Percentiles rank a stretch among this genome's conserved stretches.
Evolutionary conservation across 2,329 filamentous ascomycete genomes (phyloP).

Genomic region (Pezicula carpinea): DNA sequence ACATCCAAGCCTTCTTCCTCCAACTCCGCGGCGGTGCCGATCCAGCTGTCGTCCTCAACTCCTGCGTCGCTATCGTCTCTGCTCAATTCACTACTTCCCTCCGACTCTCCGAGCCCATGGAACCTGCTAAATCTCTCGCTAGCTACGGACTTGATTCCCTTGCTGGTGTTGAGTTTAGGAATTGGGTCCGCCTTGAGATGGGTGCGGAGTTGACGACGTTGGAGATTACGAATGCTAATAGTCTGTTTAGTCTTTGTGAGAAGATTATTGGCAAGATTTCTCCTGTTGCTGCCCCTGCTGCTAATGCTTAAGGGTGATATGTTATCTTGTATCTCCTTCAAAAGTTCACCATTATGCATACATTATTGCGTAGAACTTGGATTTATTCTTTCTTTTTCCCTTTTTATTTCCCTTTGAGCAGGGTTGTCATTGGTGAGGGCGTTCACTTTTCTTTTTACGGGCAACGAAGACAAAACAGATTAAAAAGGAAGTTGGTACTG

Average conservation of each 20-base stretch:
- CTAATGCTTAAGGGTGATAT: too few relatives aligned
- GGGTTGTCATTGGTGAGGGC: too few relatives aligned
- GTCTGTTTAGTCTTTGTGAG: slow-evolving; percentile 22
- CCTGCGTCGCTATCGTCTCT: slow-evolving; percentile 18
- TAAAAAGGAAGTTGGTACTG: too few relatives aligned
- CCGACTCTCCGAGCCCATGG: slow-evolving; percentile 20
- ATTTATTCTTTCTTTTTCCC: too few relatives aligned
- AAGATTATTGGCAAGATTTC: slow-evolving; percentile 17
- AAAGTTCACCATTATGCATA: too few relatives aligned
- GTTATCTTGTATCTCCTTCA: too few relatives aligned
- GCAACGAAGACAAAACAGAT: too few relatives aligned
- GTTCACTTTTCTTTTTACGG: too few relatives aligned
- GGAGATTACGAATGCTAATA: slow-evolving; percentile 26
- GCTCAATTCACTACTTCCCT: slow-evolving; percentile 22
- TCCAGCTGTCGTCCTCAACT: slow-evolving; percentile 10
- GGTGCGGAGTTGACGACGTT: slow-evolving; percentile 26
- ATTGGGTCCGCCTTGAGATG: slow-evolving; percentile 40
- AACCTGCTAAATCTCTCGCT: slow-evolving; percentile 19
- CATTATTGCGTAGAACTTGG: too few relatives aligned
- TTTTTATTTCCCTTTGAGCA: too few relatives aligned
- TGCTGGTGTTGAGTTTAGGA: slow-evolving; percentile 44
- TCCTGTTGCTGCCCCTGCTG: not conserved
- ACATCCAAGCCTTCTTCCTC: slow-evolving; percentile 11
- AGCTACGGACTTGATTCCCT: slow-evolving; percentile 40
- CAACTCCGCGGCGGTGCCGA: slow-evolving; percentile 13